Evolutionary conservation across 1,139 yeast genomes (phyloP), one percentile per base, ranked within the genome.

Genomic region (Nakaseomyces delphensis): DNA sequence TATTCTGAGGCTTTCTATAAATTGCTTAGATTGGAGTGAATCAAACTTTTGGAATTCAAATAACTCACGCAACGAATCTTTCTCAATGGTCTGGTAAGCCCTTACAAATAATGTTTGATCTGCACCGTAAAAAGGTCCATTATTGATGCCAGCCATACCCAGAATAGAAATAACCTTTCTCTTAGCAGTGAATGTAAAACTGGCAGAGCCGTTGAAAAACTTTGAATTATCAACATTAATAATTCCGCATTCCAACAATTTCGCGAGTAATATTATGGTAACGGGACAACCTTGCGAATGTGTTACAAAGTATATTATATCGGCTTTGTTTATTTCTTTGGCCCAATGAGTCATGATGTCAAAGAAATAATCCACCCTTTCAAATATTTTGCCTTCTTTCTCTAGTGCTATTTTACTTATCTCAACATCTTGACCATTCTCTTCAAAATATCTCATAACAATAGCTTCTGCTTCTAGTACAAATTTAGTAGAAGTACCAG

Each of bases 231-330:
- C 54, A 11, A 56, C 33, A 14, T 63, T 60, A 7, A 86, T 73
- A 20, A 83, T 70, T 0, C 91, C 94, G 50, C 77, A 71, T 48
- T 76, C 79, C 7, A 91, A 74, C 37, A 91, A 68, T 50, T 75
- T 72, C 0, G 95, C 84, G 27, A 87, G 65, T 24, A 91, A 61
- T 39, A 86, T 81, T 1, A 86, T 78, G 1, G 95, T 78, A 0
- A 91, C 97, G 0, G 95, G 96, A 43, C 93, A 81, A 0, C 98
- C 97, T 63, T 91, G 98, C 0, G 96, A 86, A 64, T 91, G 98
- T 0, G 95, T 79, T 1, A 96, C 96, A 50, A 91, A 74, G 59
- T 82, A 86, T 9, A 91, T 76, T 52, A 83, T 82, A 60, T 91
- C 97, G 0, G 96, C 89, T 24, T 75, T 71, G 43, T 75, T 73